A percentile compares a stretch with the other conserved stretches of the same genome.
Evolutionary conservation across 257 asterid genomes (phyloP).

Genomic region (Solanum raphanifolium): DNA sequence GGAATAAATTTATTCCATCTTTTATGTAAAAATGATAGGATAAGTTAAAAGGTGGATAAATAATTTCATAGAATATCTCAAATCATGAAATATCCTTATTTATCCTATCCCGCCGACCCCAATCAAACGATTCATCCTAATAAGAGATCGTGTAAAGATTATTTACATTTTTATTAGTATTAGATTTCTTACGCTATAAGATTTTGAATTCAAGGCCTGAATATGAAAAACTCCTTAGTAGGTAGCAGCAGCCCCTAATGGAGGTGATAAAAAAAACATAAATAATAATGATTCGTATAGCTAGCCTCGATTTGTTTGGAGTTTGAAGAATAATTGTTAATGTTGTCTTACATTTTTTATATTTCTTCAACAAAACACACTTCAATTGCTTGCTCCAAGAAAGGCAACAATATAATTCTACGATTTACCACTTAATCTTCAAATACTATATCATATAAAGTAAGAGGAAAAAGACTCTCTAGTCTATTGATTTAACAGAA

Average conservation of each 20-base stretch:
- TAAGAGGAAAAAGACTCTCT: not conserved
- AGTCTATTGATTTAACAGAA: not conserved
- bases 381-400: not conserved
- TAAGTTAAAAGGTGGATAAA: too few relatives aligned
- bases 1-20: fast-evolving
- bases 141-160: not conserved
- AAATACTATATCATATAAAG: not conserved
- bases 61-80: too few relatives aligned
- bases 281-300: not conserved
- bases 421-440: not conserved
- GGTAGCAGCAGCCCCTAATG: not conserved
- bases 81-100: too few relatives aligned
- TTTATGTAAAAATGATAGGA: too few relatives aligned
- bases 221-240: too few relatives aligned
- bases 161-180: not conserved
- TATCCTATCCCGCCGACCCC: not conserved
- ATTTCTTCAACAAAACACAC: not conserved
- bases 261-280: not conserved
- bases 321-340: not conserved
- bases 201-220: too few relatives aligned
- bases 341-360: not conserved
- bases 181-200: not conserved
- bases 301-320: not conserved
- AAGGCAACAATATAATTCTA: not conserved
- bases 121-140: not conserved